Evolutionary conservation across 208 protist genomes (phyloP), one percentile per base, ranked within the genome.

Genomic region (Lotmaria passim): DNA sequence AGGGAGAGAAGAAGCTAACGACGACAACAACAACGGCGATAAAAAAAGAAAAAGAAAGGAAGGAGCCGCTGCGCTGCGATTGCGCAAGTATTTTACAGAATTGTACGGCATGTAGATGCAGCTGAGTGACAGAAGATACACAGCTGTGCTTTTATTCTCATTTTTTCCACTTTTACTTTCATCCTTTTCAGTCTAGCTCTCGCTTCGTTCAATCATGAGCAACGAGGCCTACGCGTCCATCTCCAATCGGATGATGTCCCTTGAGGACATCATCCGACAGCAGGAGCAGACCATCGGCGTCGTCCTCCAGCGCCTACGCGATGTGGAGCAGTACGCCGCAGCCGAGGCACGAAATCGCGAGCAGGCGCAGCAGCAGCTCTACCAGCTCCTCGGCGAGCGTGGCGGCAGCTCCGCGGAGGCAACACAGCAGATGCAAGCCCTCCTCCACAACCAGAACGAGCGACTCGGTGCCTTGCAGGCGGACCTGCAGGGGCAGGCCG

Each of bases 191-290:
- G 26, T 41, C 55, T 52, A 6, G 23, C 44, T 15, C 15, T 60
- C 33, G 5, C 60, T 48, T 58, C 24, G 14, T 50, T 41, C 43
- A 17, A 62, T 34, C 23, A 72, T 77, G 71, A 75, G 56, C 31
- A 38, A 36, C 26, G 83, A 89, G 4, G 83, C 57, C 14, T 64
- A 87, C 36, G 60, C 46, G 1, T 86, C 81, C 7, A 61, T 96
- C 51, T 77, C 75, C 11, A 81, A 78, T 38, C 82, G 91, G 10
- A 67, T 90, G n/a, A 23, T 84, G 39, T 96, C 91, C 3, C 70
- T 96, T 55, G 88, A 96, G 75, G 86, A 94, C 51, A 85, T 94
- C 23, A 79, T 96, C 21, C 86, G 81, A 0, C 78, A 86, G 65
- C 86, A 90, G 61, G 91, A 93, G 71, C 81, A 86, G 14, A 86